Evolutionary conservation across 495 filamentous ascomycete genomes (phyloP).

Genomic region (Trichoderma virens): DNA sequence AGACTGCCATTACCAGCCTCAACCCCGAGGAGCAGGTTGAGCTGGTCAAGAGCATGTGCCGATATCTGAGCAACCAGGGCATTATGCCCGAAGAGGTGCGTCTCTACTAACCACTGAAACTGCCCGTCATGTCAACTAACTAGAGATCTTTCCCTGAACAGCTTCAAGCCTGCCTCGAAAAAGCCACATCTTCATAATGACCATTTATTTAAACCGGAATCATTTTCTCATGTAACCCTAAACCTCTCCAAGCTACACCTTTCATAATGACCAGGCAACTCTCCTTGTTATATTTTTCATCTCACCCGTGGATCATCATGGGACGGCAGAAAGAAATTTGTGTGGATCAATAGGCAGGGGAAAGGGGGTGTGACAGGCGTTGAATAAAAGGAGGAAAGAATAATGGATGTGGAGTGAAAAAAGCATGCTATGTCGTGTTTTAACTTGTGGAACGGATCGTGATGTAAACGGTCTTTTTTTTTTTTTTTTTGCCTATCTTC

Average conservation of each 20-base stretch:
- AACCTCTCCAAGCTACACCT: background rate
- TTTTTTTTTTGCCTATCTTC: background rate
- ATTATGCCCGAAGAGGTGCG: conserved; percentile 54
- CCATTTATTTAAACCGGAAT: background rate
- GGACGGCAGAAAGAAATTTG: background rate
- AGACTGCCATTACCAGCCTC: conserved; percentile 78
- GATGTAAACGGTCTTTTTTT: background rate
- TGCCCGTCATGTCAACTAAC: background rate
- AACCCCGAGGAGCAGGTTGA: conserved; percentile 80
- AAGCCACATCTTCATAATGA: background rate
- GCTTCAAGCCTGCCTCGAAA: conserved; percentile 3
- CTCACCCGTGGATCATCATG: background rate
- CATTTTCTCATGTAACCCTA: background rate
- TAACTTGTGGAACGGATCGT: background rate
- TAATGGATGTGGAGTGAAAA: background rate
- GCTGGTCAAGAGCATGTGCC: conserved; percentile 72
- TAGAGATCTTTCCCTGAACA: background rate
- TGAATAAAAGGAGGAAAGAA: background rate
- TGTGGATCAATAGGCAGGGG: background rate
- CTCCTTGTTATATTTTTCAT: background rate
- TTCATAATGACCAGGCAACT: background rate
- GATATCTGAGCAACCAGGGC: conserved; percentile 83
- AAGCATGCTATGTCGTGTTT: background rate
- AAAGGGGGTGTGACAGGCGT: background rate
- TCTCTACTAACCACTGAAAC: background rate